These are phyloP conservation scores for Elongisporangium undulatum DNA, from an alignment of 352 stramenopile species.

Conservation along the genomic window DNA sequence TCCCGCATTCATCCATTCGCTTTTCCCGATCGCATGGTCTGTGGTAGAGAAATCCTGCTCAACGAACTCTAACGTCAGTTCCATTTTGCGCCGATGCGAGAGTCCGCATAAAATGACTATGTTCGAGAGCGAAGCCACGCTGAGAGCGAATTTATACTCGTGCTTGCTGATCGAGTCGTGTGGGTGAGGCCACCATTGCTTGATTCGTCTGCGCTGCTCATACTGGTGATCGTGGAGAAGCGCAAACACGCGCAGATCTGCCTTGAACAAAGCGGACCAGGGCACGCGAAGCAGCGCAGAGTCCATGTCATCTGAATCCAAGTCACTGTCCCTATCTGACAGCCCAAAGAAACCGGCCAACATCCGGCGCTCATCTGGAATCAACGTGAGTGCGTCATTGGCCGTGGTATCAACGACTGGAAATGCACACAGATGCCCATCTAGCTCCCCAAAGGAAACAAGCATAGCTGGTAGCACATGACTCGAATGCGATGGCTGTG, in stretches of 20 bases:
- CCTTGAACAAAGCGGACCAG: conserved; percentile 20
- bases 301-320: background rate
- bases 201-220: conserved; percentile 7
- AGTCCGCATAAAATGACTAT: conserved; percentile 2
- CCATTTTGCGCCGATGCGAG: background rate
- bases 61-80: conserved; percentile 14
- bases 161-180: background rate
- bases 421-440: conserved; percentile 28
- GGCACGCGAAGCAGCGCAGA: conserved; percentile 6
- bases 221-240: conserved; percentile 12
- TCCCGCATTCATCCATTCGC: background rate
- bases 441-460: conserved; percentile 19
- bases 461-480: conserved; percentile 2
- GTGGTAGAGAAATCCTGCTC: conserved; percentile 17
- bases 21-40: conserved; percentile 2
- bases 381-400: background rate
- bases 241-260: conserved; percentile 23
- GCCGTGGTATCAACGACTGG: background rate
- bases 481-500: background rate
- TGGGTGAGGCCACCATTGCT: background rate
- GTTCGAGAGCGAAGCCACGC: conserved; percentile 14
- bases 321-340: background rate
- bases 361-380: conserved; percentile 6
- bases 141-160: conserved; percentile 8
- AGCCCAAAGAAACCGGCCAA: background rate